Evolutionary conservation across 2,329 filamentous ascomycete genomes (phyloP).

Genomic region (Neofusicoccum kwambonambiense): DNA sequence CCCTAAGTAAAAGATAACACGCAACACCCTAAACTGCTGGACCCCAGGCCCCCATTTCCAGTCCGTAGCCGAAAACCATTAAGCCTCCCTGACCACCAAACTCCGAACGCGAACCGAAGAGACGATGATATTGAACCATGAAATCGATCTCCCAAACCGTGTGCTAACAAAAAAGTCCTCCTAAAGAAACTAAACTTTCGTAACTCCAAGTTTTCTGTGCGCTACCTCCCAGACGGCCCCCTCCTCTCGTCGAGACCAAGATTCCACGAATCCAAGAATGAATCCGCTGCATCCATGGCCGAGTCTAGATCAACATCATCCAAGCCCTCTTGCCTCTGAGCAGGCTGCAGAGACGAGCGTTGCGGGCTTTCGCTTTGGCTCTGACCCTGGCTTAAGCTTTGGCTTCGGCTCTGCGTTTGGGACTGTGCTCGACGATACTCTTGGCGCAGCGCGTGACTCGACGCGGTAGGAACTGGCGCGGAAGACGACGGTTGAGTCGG

Average conservation of each 20-base stretch:
- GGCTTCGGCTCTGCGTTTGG: not conserved
- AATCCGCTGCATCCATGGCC: slow-evolving; percentile 13
- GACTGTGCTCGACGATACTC: not conserved
- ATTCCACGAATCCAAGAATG: slow-evolving; percentile 1
- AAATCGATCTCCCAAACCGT: no score
- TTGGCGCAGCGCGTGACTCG: not conserved
- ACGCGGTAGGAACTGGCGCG: not conserved
- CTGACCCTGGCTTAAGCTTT: not conserved
- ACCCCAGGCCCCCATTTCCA: no score
- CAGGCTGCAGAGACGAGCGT: not conserved
- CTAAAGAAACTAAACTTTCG: no score
- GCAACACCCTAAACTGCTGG: no score
- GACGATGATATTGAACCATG: no score
- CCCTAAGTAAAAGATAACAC: no score
- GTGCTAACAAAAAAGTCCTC: no score
- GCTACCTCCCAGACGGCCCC: no score
- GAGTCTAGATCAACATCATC: slow-evolving; percentile 7
- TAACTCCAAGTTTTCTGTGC: no score
- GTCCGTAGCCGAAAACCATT: no score
- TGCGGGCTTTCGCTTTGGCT: not conserved
- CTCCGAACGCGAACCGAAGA: no score
- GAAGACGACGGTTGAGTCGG: not conserved
- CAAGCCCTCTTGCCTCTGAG: not conserved
- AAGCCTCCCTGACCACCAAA: no score
- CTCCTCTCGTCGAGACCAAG: not conserved